Evolutionary conservation across 2,329 filamentous ascomycete species (phyloP).

Genomic region (Penicillium frequentans): DNA sequence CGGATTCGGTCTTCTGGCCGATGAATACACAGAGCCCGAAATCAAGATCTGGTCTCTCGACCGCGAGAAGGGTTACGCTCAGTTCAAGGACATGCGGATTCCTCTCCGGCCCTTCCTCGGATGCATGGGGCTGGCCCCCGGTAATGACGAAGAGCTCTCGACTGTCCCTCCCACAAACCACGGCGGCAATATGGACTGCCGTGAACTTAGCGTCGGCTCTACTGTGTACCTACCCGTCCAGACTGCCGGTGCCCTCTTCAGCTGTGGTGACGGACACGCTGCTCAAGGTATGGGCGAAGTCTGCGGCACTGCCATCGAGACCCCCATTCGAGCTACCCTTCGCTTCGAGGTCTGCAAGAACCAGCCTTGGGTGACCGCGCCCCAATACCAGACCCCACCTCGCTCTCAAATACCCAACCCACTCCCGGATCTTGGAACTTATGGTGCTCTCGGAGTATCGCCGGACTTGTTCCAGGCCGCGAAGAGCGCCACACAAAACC

Average conservation of each 20-base stretch:
- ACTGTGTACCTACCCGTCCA: constrained; percentile 53
- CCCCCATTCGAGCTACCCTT: constrained; percentile 51
- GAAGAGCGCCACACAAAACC: constrained; percentile 49
- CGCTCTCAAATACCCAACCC: constrained; percentile 22
- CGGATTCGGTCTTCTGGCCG: constrained; percentile 51
- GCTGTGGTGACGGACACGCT: constrained; percentile 56
- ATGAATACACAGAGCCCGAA: constrained; percentile 47
- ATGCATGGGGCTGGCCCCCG: constrained; percentile 53
- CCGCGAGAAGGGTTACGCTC: constrained; percentile 39
- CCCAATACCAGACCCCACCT: constrained; percentile 48
- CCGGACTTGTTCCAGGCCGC: constrained; percentile 51
- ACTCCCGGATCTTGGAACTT: constrained; percentile 40
- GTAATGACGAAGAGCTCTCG: constrained; percentile 45
- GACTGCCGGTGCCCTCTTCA: constrained; percentile 52
- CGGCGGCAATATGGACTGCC: constrained; percentile 58
- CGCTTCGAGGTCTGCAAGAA: constrained; percentile 51
- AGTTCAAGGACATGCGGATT: constrained; percentile 51
- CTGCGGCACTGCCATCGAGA: constrained; percentile 59
- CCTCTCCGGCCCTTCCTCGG: constrained; percentile 55
- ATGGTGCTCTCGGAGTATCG: constrained; percentile 51
- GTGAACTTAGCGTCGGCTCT: constrained; percentile 49
- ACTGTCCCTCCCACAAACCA: constrained; percentile 54
- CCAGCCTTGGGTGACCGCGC: constrained; percentile 48
- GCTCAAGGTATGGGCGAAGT: constrained; percentile 58
- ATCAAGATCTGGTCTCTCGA: constrained; percentile 54